Evolutionary conservation across 106 monocot genomes (phyloP), one percentile per base, ranked within the genome.

Genomic region (Agapanthus africanus): DNA sequence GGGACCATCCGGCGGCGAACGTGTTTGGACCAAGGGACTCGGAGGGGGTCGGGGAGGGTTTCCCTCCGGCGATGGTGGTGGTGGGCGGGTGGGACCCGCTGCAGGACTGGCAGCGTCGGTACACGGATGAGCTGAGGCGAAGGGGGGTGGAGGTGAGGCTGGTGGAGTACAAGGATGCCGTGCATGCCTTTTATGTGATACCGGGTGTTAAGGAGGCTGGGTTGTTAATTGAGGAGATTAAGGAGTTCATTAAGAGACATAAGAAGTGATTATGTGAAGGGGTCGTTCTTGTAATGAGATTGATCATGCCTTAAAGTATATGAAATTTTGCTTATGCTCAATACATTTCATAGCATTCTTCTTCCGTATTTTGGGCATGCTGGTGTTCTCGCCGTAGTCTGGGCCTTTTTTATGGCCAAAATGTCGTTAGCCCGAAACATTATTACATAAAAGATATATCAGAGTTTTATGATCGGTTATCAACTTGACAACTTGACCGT

Each of bases 111-210:
- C 84, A 84, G 77, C 63, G 74, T 59, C 37, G 73, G 69, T 84
- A 80, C 46, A 65, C 40, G 54, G 73, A 80, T 47, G n/a, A 51
- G 33, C 23, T 84, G 30, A 73, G 51, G 50, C 59, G 3, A 57
- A 73, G 30, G 35, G 84, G 84, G 34, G 73, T 61, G 76, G 66
- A 51, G 51, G 77, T 40, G 40, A 41, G 30, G 54, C 16, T 80
- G 70, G 38, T 77, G 40, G 83, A 84, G 73, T 84, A 70, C 39
- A 73, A 77, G 27, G 62, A 77, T 11, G 76, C 73, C 7, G 70
- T 80, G 36, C 84, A 84, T 37, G 80, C 80, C 25, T 84, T 84
- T 57, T 84, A 84, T 44, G 36, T 77, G 31, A 77, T 84, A 27
- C 73, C 84, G 4, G 84, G 65, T 3, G 54, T 70, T 23, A 31